Evolutionary conservation across 2,329 filamentous ascomycete genomes (phyloP).

Genomic region (Xylaria sp.): DNA sequence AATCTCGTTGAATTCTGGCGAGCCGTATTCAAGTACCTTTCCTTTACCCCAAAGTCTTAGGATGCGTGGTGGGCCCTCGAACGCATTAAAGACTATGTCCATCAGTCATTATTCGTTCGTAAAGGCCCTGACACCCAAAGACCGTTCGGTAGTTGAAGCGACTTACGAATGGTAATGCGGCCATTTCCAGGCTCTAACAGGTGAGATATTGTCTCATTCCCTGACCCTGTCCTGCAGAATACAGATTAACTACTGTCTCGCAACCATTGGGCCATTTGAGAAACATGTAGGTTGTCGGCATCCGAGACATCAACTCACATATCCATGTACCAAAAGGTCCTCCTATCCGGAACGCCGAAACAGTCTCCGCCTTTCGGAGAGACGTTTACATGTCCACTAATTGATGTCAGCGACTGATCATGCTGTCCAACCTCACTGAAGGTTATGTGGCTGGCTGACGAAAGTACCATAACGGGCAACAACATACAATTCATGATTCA

Average conservation of each 20-base stretch:
- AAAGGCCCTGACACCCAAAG: not conserved
- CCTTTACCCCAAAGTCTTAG: slow-evolving; percentile 54
- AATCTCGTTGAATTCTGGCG: slow-evolving; percentile 49
- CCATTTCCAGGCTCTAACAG: slow-evolving; percentile 75
- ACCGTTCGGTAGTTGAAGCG: too few relatives aligned
- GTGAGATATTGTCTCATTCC: slow-evolving; percentile 80
- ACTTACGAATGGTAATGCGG: slow-evolving; percentile 70
- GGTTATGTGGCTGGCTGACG: not conserved
- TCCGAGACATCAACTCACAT: slow-evolving; percentile 49
- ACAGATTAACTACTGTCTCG: not conserved
- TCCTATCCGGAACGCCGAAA: slow-evolving; percentile 50
- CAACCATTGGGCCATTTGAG: too few relatives aligned
- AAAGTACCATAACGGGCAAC: not conserved
- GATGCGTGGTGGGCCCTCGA: slow-evolving; percentile 55
- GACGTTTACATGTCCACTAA: slow-evolving; percentile 73
- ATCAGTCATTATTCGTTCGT: not conserved
- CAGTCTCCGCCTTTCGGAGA: slow-evolving; percentile 76
- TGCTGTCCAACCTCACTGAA: not conserved
- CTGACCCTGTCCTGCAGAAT: slow-evolving; percentile 68
- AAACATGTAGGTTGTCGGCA: not conserved
- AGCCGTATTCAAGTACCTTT: slow-evolving; percentile 51
- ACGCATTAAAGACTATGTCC: slow-evolving; percentile 65
- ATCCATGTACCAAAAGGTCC: slow-evolving; percentile 70
- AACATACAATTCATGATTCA: not conserved
- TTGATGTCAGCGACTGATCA: slow-evolving; percentile 7